phyloP scores from a whole-genome alignment of 2,329 filamentous ascomycete genomes.

The Fonsecaea pugnacius region DNA sequence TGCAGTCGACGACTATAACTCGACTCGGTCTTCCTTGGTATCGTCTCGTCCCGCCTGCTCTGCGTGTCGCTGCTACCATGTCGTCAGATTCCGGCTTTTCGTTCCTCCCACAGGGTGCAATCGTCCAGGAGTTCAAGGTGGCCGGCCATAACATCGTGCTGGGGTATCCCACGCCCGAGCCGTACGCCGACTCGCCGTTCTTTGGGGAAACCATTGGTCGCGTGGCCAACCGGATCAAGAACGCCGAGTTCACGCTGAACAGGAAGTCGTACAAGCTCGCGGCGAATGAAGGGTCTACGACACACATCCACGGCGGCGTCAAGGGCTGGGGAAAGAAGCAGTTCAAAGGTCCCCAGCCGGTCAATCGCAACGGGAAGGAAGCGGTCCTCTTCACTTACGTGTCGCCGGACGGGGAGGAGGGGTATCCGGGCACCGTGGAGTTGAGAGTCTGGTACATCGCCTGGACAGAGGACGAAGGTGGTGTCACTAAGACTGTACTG shows the following conservation, averaged over 20 bases:
- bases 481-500: constrained; percentile 69
- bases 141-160: constrained; percentile 85
- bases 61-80: constrained; percentile 30
- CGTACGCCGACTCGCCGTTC: constrained; percentile 77
- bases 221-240: constrained; percentile 76
- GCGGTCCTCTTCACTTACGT: constrained; percentile 67
- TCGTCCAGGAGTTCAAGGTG: constrained; percentile 72
- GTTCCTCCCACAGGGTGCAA: constrained; percentile 52
- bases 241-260: constrained; percentile 75
- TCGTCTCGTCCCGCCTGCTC: background rate
- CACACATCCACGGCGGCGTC: constrained; percentile 73
- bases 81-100: constrained; percentile 47
- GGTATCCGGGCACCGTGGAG: constrained; percentile 84
- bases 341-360: constrained; percentile 72
- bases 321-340: constrained; percentile 80
- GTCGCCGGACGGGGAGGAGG: constrained; percentile 77
- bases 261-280: constrained; percentile 69
- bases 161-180: constrained; percentile 74
- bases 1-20: background rate
- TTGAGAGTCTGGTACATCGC: constrained; percentile 77
- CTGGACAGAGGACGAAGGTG: constrained; percentile 65
- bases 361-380: constrained; percentile 64
- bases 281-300: constrained; percentile 78
- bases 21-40: background rate
- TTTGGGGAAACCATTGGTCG: constrained; percentile 94